A percentile compares a stretch with the other conserved stretches of the same genome.
phyloP scores from a whole-genome alignment of 2,329 filamentous ascomycete species.

The Colletotrichum zoysiae region DNA sequence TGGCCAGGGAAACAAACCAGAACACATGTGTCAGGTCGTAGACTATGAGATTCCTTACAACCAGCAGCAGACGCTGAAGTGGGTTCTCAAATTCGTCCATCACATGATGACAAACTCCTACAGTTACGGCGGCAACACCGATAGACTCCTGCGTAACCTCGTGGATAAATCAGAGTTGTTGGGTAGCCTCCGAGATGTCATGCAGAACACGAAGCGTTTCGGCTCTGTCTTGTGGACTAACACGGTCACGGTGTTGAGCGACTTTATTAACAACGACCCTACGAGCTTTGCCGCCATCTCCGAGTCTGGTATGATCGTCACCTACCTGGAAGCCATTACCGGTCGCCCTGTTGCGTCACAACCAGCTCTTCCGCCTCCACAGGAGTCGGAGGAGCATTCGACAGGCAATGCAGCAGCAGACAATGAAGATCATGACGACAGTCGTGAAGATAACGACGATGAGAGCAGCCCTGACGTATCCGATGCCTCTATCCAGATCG shows the following conservation, averaged over 20 bases:
- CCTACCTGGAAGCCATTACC: slow-evolving; percentile 85
- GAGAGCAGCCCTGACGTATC: slow-evolving; percentile 55
- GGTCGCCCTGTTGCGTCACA: slow-evolving; percentile 59
- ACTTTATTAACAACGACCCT: slow-evolving; percentile 98
- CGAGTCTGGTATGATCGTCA: slow-evolving; percentile 90
- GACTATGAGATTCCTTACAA: slow-evolving; percentile 96
- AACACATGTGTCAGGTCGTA: slow-evolving; percentile 81
- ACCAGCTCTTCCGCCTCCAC: slow-evolving; percentile 47
- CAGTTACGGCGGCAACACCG: slow-evolving; percentile 81
- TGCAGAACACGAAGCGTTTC: slow-evolving; percentile 82
- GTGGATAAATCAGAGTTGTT: slow-evolving; percentile 93
- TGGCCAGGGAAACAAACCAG: slow-evolving; percentile 77
- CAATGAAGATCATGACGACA: slow-evolving; percentile 42
- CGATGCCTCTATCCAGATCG: slow-evolving; percentile 54
- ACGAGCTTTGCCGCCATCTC: slow-evolving; percentile 97
- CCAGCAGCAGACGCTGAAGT: slow-evolving; percentile 92
- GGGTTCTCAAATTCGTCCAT: slow-evolving; percentile 95
- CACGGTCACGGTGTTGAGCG: slow-evolving; percentile 89
- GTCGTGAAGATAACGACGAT: slow-evolving; percentile 48
- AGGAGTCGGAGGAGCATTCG: slow-evolving; percentile 44
- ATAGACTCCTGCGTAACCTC: slow-evolving; percentile 89
- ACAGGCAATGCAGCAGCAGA: slow-evolving; percentile 25
- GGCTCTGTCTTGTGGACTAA: slow-evolving; percentile 97
- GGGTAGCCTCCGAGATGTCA: slow-evolving; percentile 81
- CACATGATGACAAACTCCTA: slow-evolving; percentile 89